Evolutionary conservation across 352 stramenopile species (phyloP).

Genomic region (Globisporangium yorkense): DNA sequence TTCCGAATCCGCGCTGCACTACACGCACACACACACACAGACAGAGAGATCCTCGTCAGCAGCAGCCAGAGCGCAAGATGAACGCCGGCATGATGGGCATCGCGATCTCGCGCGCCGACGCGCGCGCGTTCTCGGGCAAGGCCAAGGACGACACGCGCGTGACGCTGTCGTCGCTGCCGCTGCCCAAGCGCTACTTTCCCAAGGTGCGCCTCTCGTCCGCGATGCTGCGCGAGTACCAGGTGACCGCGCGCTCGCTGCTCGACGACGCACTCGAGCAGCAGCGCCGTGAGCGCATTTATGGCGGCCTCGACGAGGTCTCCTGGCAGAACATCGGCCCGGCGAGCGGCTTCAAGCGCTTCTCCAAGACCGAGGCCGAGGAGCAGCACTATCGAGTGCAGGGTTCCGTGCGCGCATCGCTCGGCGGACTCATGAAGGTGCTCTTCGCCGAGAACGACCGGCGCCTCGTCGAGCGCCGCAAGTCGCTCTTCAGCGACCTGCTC

Average conservation of each 20-base stretch:
- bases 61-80: neutral
- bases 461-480: conserved; percentile 32
- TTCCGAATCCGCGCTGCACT: neutral
- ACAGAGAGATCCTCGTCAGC: neutral
- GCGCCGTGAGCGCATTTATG: conserved; percentile 30
- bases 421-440: conserved; percentile 58
- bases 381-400: conserved; percentile 57
- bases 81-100: conserved; percentile 9
- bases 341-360: conserved; percentile 50
- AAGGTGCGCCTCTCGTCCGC: conserved; percentile 27
- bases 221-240: conserved; percentile 34
- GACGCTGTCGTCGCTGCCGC: conserved; percentile 29
- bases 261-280: conserved; percentile 36
- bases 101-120: conserved; percentile 11
- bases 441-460: conserved; percentile 44
- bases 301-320: conserved; percentile 28
- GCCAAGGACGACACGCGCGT: conserved; percentile 5
- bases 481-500: conserved; percentile 52
- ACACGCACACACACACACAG: neutral
- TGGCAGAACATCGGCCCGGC: conserved; percentile 54
- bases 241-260: conserved; percentile 30
- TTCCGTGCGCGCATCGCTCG: conserved; percentile 38
- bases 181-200: conserved; percentile 42
- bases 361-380: conserved; percentile 36
- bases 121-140: conserved; percentile 10